These are phyloP conservation scores for Cyberlindnera japonica DNA, from an alignment of 805 yeast species.

Conservation along the genomic window DNA sequence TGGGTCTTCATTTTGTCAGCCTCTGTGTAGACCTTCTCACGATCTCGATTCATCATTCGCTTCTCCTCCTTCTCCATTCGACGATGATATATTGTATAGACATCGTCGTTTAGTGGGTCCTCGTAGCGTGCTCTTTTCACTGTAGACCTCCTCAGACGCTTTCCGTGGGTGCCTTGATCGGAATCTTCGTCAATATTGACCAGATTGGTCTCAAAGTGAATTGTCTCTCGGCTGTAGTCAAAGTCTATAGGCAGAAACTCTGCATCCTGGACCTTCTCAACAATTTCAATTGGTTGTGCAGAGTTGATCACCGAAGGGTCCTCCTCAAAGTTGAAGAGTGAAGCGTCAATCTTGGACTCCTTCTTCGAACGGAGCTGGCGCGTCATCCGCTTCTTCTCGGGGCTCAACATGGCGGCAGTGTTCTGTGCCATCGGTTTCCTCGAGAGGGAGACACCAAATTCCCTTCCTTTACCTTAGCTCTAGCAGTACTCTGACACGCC, in stretches of 20 bases:
- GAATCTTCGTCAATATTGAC: slow-evolving; percentile 2
- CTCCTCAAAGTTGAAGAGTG: slow-evolving; percentile 28
- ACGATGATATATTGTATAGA: slow-evolving; percentile 46
- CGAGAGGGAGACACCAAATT: neutral
- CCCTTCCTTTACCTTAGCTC: too few relatives aligned
- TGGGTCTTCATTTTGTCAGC: slow-evolving; percentile 44
- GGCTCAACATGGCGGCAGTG: neutral
- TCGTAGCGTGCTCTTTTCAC: slow-evolving; percentile 6
- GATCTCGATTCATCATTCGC: slow-evolving; percentile 49
- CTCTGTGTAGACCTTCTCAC: slow-evolving; percentile 49
- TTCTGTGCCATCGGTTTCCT: neutral
- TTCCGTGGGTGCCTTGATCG: neutral
- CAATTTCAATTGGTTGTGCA: slow-evolving; percentile 9
- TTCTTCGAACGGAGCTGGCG: slow-evolving; percentile 22
- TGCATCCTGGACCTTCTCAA: slow-evolving; percentile 5
- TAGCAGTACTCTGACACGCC: too few relatives aligned
- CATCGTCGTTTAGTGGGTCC: slow-evolving; percentile 45
- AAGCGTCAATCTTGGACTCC: slow-evolving; percentile 16
- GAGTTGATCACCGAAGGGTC: slow-evolving; percentile 18
- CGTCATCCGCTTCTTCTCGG: slow-evolving; percentile 9
- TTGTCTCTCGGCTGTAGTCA: slow-evolving; percentile 2
- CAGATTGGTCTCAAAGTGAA: slow-evolving; percentile 8
- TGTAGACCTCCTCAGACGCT: slow-evolving; percentile 17
- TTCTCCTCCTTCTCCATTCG: slow-evolving; percentile 65
- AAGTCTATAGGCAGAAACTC: slow-evolving; percentile 7